Conservation (phyloP, 2,329 filamentous ascomycete species). For the Scedosporium dehoogii region DNA sequence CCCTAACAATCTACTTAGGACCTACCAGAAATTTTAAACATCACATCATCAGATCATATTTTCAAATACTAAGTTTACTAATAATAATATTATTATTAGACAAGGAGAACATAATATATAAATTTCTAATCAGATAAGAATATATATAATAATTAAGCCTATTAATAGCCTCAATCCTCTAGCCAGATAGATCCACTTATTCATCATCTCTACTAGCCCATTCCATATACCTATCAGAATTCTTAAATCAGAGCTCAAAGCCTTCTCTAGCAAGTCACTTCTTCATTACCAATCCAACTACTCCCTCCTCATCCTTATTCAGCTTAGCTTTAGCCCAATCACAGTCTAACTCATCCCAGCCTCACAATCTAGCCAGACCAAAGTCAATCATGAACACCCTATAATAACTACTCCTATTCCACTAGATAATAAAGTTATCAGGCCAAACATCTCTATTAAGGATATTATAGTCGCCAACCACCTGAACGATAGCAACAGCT, state of each 20-base stretch:
- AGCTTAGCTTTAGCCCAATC: conserved; percentile 14
- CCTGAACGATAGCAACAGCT: conserved; percentile 10
- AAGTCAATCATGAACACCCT: conserved; percentile 18
- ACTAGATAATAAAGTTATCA: conserved; percentile 15
- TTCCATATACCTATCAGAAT: background rate
- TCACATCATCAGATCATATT: too few relatives aligned
- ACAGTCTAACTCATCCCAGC: conserved; percentile 12
- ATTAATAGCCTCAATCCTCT: background rate
- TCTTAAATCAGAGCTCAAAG: conserved; percentile 1
- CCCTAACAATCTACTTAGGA: too few relatives aligned
- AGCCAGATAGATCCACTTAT: background rate
- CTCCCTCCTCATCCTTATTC: conserved; percentile 13
- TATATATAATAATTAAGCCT: too few relatives aligned
- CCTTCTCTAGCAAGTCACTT: background rate
- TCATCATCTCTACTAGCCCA: background rate
- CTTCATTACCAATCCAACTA: background rate
- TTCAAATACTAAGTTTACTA: too few relatives aligned
- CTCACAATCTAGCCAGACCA: conserved; percentile 12
- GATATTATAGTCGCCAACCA: conserved; percentile 14
- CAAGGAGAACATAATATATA: too few relatives aligned
- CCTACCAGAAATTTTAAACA: too few relatives aligned
- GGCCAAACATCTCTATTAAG: conserved; percentile 15
- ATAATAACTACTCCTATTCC: background rate
- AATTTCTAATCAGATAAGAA: too few relatives aligned
- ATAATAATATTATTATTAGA: too few relatives aligned